Base-by-base conservation (phyloP, 2,329 filamentous ascomycete genomes). In the Monilinia fructicola region DNA sequence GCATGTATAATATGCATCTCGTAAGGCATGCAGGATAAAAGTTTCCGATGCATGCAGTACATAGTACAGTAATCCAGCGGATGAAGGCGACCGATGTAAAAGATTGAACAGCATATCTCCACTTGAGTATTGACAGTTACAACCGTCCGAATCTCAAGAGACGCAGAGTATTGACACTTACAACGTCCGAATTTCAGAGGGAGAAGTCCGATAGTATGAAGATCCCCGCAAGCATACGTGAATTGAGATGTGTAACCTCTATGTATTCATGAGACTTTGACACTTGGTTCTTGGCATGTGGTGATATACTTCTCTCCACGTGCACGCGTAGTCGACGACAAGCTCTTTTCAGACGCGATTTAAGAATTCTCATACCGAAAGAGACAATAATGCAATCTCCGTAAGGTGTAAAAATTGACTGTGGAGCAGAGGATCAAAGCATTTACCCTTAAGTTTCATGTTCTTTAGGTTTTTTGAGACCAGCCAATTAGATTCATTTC, bases 341-440 rank as follows among this genome's bases (percentile, higher is more conserved):
- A 10, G 7, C 14, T 21, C 9, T 38, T n/a, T 60, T 50, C 21
- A 42, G 12, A 42, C 21, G 12, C 31, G 28, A n/a, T 23, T 60
- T 21, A 21, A 38, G 18, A 16, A 12, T 26, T 60, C 4, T 11
- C 35, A 38, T 28, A 7, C 28, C 38, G 38, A 44, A 28, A 58
- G 55, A 60, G 42, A 60, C 26, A 59, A 59, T 35, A 59, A 31
- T 59, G 42, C 18, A 59, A 59, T 59, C 55, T 59, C 55, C 55
- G 40, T 6, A 14, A 35, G 26, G 40, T 42, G 26, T 59, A 59
- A 55, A 28, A 21, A 9, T 11, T 7, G 9, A 56, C 10, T 10
- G 40, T 26, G 16, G 42, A 31, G 26, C 40, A 59, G 16, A 46
- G 16, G 42, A 59, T 18, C 40, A 59, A 46, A 46, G 55, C 55